Evolutionary conservation across 768 basidiomycete species (phyloP).

Genomic region (Boletus rubroflammeus): DNA sequence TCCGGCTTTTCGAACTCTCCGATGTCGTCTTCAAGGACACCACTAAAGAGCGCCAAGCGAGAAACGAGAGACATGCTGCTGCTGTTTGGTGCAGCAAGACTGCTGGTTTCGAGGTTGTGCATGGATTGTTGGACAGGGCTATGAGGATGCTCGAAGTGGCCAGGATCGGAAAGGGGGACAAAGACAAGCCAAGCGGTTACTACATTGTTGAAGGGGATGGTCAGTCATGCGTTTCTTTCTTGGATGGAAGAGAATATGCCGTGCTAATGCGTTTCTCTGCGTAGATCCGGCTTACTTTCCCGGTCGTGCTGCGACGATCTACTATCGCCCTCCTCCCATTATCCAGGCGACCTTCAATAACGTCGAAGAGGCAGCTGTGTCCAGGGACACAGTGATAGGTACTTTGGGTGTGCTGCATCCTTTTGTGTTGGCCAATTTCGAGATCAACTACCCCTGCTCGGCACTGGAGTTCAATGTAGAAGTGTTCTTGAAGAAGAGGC

Average conservation of each 20-base stretch:
- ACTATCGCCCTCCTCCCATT: constrained; percentile 61
- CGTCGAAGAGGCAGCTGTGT: constrained; percentile 44
- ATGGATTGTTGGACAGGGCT: constrained; percentile 88
- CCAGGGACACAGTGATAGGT: constrained; percentile 72
- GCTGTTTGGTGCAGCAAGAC: constrained; percentile 96
- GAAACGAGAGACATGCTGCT: constrained; percentile 84
- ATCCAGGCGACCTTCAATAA: constrained; percentile 33
- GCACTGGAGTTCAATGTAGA: constrained; percentile 92
- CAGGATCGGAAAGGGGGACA: constrained; percentile 58
- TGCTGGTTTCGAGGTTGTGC: constrained; percentile 95
- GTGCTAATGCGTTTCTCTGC: constrained; percentile 5
- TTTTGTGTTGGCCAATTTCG: constrained; percentile 85
- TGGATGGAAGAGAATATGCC: background rate
- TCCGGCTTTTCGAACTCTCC: constrained; percentile 90
- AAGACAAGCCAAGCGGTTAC: constrained; percentile 68
- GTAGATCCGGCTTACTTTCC: constrained; percentile 93
- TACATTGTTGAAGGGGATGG: constrained; percentile 87
- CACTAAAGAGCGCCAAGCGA: constrained; percentile 72
- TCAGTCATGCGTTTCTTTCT: constrained; percentile 36
- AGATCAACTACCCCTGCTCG: constrained; percentile 92
- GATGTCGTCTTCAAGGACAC: constrained; percentile 91
- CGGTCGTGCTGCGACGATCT: constrained; percentile 89
- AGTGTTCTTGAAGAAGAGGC: constrained; percentile 75
- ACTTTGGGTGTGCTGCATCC: constrained; percentile 94
- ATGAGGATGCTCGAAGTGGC: constrained; percentile 97